Base-by-base conservation (phyloP, 805 yeast species). In the Komagataella ulmi region DNA sequence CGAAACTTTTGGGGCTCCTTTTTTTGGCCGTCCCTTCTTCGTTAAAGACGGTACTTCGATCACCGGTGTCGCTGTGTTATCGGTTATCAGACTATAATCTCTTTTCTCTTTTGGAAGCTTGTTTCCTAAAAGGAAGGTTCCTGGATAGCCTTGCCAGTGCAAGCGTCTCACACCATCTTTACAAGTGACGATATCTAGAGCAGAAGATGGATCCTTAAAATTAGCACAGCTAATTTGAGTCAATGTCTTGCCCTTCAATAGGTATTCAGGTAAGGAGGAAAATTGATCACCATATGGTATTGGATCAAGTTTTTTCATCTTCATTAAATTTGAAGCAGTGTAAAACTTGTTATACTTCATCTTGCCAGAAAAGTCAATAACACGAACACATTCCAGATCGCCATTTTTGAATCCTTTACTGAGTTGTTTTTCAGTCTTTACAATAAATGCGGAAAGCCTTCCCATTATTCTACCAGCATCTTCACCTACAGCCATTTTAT, bases 321-420 rank as follows among this genome's bases (percentile, higher is more conserved):
- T 30, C 40, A 30, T 30, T 52, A 71, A 74, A 47, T 71, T 66
- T 3, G 65, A 60, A 48, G 73, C 72, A 0, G 81, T 71, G 54
- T 81, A 72, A 57, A 85, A 81, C 45, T 95, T 70, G 63, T 78
- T 86, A 57, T 80, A 85, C 59, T 86, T 84, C 53, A 75, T 72
- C 56, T 88, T 80, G 0, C 95, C 95, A 54, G 79, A 81, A 56
- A 80, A 80, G 59, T 86, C 95, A 54, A 79, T 78, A 17, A 82
- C 81, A 55, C 85, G 73, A 0, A 83, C 73, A 10, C 88, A 67
- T 2, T 64, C 68, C 53, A 64, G 63, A 53, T 61, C 67, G 51
- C 46, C 46, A 44, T 19, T 44, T 5, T 44, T 18, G 23, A 44
- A 17, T 61, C 52, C 7, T 19, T 21, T 14, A 23, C 55, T 8